Percentiles rank a stretch among this genome's conserved stretches.
phyloP scores from a whole-genome alignment of 2,329 filamentous ascomycete species.

The Fusarium sp. region DNA sequence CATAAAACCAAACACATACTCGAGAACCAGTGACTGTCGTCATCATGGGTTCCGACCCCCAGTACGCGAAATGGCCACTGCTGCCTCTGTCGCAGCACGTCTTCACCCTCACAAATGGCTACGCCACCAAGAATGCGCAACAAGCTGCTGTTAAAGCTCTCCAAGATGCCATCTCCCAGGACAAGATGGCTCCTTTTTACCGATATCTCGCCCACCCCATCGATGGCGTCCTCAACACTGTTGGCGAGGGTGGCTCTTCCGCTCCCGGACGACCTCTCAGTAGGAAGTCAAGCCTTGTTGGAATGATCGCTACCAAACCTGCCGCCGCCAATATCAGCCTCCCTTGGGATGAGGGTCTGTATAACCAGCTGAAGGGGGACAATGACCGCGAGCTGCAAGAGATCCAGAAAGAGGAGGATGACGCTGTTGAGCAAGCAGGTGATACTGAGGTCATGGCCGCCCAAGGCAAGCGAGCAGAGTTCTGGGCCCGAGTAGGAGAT shows the following conservation, averaged over 20 bases:
- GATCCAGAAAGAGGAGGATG: constrained; percentile 88
- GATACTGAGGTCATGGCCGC: constrained; percentile 95
- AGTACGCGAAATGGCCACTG: constrained; percentile 87
- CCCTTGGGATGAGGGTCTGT: constrained; percentile 91
- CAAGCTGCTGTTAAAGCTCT: constrained; percentile 78
- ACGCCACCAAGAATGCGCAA: constrained; percentile 73
- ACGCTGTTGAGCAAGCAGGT: constrained; percentile 94
- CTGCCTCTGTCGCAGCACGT: constrained; percentile 86
- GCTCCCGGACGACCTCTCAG: constrained; percentile 68
- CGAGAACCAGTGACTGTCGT: constrained; percentile 42
- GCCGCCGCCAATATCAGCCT: constrained; percentile 74
- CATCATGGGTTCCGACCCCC: constrained; percentile 82
- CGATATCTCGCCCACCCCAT: constrained; percentile 84
- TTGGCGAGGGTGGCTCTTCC: constrained; percentile 71
- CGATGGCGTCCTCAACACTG: constrained; percentile 82
- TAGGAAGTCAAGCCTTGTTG: constrained; percentile 76
- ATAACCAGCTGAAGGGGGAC: constrained; percentile 79
- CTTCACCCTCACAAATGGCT: constrained; percentile 86
- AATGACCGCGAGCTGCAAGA: constrained; percentile 82
- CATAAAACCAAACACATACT: constrained; percentile 43
- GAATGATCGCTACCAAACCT: constrained; percentile 80
- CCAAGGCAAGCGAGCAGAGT: constrained; percentile 93
- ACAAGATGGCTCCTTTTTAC: constrained; percentile 91
- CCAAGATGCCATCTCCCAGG: constrained; percentile 83
- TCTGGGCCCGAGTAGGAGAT: constrained; percentile 94